Base-by-base conservation (phyloP, 345 rosid species). In the Gossypium bickii region DNA sequence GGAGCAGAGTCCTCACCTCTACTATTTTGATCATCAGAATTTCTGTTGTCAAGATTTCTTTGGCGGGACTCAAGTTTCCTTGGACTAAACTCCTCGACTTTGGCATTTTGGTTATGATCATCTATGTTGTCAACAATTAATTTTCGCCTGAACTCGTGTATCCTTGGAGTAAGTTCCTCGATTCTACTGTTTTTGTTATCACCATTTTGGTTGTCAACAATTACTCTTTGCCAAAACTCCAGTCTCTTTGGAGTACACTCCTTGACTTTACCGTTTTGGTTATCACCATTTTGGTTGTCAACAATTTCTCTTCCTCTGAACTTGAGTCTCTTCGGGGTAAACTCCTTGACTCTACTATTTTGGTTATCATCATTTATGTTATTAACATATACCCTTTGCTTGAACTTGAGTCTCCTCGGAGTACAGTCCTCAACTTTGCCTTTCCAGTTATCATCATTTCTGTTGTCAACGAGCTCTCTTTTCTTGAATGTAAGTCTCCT, bases 391-490 rank as follows among this genome's bases (percentile, higher is more conserved):
- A 58, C 67, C 72, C 85, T 85, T 77, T 49, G 78, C 77, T 80
- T 82, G 83, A 92, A 92, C 74, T 81, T 90, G 60, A 81, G 83
- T 83, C 85, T 85, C 85, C 73, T 86, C 24, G 89, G 87, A 41
- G 83, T 74, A 52, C 10, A 25, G 43, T 41, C 89, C 61, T 61
- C 59, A 48, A 44, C 29, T 9, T 72, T 58, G 24, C 10, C 29
- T n/a, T 57, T 79, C 45, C 83, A 83, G 12, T 73, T 71, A 51
- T 78, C 78, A 16, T 65, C 77, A 70, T 74, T 69, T 70, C 47
- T 83, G 61, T 53, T 67, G 57, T 86, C 90, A 12, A 65, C 76
- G 17, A 73, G 60, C 59, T 55, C 67, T 73, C 85, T 85, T 77
- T 47, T 76, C 77, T 81, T 80, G 83, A 92, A 92, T 74, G 81